Percentiles rank a stretch among this genome's conserved stretches.
Conservation (phyloP, 768 basidiomycete genomes). For the Rhizopogon vesiculosus region DNA sequence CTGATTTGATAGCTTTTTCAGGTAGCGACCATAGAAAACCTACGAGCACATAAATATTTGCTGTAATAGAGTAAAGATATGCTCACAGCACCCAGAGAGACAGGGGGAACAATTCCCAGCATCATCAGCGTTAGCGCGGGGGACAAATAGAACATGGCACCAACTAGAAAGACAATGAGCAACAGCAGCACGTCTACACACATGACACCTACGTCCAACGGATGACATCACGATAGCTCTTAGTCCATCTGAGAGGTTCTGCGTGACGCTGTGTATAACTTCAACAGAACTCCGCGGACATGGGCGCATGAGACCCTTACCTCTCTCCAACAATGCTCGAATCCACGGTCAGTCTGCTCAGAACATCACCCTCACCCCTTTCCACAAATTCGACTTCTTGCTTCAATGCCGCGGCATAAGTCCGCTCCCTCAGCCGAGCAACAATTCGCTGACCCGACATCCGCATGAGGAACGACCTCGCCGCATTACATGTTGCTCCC, state of each 20-base stretch:
- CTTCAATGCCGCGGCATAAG: constrained; percentile 75
- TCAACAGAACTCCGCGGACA: background rate
- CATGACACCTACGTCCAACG: constrained; percentile 70
- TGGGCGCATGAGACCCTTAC: constrained; percentile 29
- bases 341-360: constrained; percentile 88
- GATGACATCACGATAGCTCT: constrained; percentile 88
- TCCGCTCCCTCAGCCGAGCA: constrained; percentile 75
- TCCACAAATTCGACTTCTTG: constrained; percentile 96
- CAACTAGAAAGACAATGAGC: constrained; percentile 47
- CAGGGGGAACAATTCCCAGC: constrained; percentile 87
- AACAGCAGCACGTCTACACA: background rate
- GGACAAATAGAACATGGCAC: constrained; percentile 93
- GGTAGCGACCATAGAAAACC: constrained; percentile 95
- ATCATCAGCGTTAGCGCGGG: constrained; percentile 86
- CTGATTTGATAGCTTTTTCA: constrained; percentile 84
- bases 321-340: constrained; percentile 93
- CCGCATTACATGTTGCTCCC: constrained; percentile 86
- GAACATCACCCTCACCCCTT: constrained; percentile 87
- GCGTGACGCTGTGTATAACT: constrained; percentile 53
- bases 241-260: constrained; percentile 75
- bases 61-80: constrained; percentile 1
- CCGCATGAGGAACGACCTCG: constrained; percentile 80
- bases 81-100: constrained; percentile 77
- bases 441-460: constrained; percentile 90
- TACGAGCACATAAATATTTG: constrained; percentile 26